phyloP scores from a whole-genome alignment of 805 yeast genomes.

The Starmerella vaccinii region DNA sequence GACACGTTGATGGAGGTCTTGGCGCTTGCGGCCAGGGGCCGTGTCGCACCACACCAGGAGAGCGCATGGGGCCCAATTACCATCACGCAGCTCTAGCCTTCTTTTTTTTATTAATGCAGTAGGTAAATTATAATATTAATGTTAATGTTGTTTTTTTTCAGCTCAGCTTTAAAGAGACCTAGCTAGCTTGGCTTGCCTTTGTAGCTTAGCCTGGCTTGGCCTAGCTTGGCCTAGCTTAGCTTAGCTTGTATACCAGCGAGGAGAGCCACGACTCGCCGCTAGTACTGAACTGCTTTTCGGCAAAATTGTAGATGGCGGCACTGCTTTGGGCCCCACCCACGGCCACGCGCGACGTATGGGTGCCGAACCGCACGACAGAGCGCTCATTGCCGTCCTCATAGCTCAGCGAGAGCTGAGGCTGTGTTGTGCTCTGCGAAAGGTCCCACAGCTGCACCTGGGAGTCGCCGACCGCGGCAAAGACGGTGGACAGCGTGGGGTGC shows the following conservation, averaged over 20 bases:
- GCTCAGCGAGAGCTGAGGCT: conserved; percentile 5
- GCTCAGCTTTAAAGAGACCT: too few relatives aligned
- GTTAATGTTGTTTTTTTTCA: too few relatives aligned
- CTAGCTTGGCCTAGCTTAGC: not conserved
- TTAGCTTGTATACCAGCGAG: not conserved
- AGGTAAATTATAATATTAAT: too few relatives aligned
- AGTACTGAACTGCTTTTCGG: conserved; percentile 3
- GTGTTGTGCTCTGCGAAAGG: conserved; percentile 10
- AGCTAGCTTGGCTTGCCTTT: too few relatives aligned
- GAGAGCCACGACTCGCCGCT: conserved; percentile 7
- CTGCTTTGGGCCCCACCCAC: not conserved
- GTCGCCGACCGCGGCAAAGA: conserved; percentile 17
- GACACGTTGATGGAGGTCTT: conserved; percentile 20
- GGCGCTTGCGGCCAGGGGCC: conserved; percentile 14
- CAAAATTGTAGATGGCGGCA: not conserved
- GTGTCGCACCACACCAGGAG: conserved; percentile 9
- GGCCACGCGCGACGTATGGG: conserved; percentile 1
- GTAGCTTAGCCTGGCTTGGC: too few relatives aligned
- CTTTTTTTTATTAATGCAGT: too few relatives aligned
- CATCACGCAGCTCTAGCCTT: conserved; percentile 4
- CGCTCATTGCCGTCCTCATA: not conserved
- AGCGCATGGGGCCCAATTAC: conserved; percentile 15
- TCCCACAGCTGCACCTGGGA: conserved; percentile 16
- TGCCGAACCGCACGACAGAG: not conserved
- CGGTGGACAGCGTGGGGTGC: conserved; percentile 14